Evolutionary conservation across 306 rosid genomes (phyloP).

Genomic region (Medicago ruthenica): DNA sequence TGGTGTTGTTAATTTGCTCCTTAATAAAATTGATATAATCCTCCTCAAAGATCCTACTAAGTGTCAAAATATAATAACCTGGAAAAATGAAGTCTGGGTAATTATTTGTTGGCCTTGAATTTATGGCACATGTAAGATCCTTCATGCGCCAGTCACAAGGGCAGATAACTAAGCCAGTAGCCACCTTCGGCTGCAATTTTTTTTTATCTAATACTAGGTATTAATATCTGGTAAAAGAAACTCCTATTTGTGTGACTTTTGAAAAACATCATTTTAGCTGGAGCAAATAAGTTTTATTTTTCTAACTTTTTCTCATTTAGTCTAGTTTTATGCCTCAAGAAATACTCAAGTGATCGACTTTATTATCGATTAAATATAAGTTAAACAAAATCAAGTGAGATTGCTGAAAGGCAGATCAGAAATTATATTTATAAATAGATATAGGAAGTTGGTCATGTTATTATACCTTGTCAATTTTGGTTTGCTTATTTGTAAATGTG

Average conservation of each 20-base stretch:
- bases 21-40: constrained; percentile 44
- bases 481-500: not conserved
- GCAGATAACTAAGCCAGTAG: too few species aligned
- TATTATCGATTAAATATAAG: too few species aligned
- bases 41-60: constrained; percentile 63
- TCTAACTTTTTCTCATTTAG: too few species aligned
- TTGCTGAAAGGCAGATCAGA: not conserved
- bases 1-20: constrained; percentile 59
- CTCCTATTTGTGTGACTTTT: too few species aligned
- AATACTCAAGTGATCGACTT: too few species aligned
- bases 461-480: not conserved
- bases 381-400: not conserved
- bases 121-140: constrained; percentile 46
- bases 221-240: too few species aligned
- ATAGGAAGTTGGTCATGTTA: not conserved
- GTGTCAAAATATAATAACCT: not conserved
- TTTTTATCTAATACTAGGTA: too few species aligned
- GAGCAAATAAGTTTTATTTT: too few species aligned
- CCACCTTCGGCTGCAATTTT: too few species aligned
- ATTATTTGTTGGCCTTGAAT: constrained; percentile 75
- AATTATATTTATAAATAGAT: too few species aligned
- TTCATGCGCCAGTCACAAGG: not conserved
- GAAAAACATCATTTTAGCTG: too few species aligned
- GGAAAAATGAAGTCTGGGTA: constrained; percentile 8
- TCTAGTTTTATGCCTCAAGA: too few species aligned